Percentiles rank a stretch among this genome's conserved stretches.
phyloP scores from a whole-genome alignment of 1,284 basidiomycete genomes.

The Rhodotorula sp. region DNA sequence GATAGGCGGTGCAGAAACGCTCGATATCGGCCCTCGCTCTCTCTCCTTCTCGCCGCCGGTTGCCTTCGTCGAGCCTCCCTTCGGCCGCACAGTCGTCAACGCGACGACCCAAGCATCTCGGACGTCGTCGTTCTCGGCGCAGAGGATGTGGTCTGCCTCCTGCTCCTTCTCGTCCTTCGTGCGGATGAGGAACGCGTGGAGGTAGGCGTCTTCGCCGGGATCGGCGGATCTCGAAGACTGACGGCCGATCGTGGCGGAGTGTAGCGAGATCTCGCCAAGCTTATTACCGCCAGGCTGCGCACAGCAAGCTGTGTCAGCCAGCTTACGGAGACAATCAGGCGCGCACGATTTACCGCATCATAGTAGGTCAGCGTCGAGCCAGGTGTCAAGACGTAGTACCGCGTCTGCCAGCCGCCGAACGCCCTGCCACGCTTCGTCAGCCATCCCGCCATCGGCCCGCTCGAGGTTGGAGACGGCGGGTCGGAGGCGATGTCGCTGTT shows the following conservation, averaged over 20 bases:
- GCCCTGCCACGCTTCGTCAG: slow-evolving; percentile 94
- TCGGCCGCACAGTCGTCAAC: slow-evolving; percentile 60
- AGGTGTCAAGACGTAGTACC: slow-evolving; percentile 84
- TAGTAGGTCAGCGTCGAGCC: slow-evolving; percentile 85
- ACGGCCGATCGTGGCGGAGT: slow-evolving; percentile 35
- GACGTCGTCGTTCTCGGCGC: slow-evolving; percentile 90
- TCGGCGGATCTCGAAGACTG: slow-evolving; percentile 60
- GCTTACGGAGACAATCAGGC: not conserved
- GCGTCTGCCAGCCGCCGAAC: slow-evolving; percentile 86
- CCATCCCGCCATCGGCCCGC: slow-evolving; percentile 73
- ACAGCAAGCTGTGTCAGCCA: not conserved
- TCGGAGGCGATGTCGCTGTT: slow-evolving; percentile 71
- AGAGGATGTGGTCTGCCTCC: slow-evolving; percentile 81
- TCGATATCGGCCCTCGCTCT: not conserved
- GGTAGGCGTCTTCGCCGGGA: slow-evolving; percentile 73
- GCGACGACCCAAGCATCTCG: slow-evolving; percentile 93
- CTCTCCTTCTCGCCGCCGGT: not conserved
- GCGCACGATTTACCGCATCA: slow-evolving; percentile 68
- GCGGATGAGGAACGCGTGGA: slow-evolving; percentile 95
- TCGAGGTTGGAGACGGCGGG: slow-evolving; percentile 52
- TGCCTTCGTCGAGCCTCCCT: not conserved
- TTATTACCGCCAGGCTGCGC: slow-evolving; percentile 79
- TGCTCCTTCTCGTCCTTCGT: slow-evolving; percentile 60
- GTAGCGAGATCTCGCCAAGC: slow-evolving; percentile 70
- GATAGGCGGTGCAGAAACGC: not conserved